phyloP scores from a whole-genome alignment of 352 stramenopile genomes.

The Phytophthora pinifolia region DNA sequence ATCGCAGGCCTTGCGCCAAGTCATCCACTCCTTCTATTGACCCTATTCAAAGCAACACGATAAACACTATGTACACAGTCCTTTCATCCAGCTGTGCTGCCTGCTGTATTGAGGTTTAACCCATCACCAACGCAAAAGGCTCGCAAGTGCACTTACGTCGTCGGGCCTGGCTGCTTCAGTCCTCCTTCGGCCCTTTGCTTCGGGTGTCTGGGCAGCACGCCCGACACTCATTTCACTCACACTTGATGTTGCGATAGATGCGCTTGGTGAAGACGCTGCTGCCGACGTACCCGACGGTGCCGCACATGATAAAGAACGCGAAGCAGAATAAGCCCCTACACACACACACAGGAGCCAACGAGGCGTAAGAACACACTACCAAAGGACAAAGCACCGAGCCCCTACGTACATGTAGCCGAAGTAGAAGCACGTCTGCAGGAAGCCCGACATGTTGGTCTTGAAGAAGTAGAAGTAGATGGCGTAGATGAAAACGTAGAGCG shows the following conservation, averaged over 20 bases:
- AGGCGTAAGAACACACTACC: conserved; percentile 2
- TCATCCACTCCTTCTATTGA: conserved; percentile 42
- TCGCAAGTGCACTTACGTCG: conserved; percentile 19
- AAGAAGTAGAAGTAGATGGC: conserved; percentile 99
- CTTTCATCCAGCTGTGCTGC: conserved; percentile 18
- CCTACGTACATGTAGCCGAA: conserved; percentile 97
- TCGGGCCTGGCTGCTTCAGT: conserved; percentile 10
- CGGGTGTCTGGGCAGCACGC: conserved; percentile 10
- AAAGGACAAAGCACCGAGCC: not conserved
- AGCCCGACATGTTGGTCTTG: conserved; percentile 99
- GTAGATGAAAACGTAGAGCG: conserved; percentile 99
- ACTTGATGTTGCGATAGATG: conserved; percentile 96
- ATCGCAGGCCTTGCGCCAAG: conserved; percentile 50
- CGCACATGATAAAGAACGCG: conserved; percentile 93
- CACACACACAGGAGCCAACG: conserved; percentile 4
- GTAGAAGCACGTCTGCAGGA: conserved; percentile 98
- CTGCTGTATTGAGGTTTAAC: conserved; percentile 19
- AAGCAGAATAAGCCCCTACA: conserved; percentile 91
- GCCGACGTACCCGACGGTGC: conserved; percentile 89
- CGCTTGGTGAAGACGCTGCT: conserved; percentile 93
- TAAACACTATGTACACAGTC: conserved; percentile 19
- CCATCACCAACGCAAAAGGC: conserved; percentile 10
- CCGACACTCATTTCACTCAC: conserved; percentile 74
- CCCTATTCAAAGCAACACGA: conserved; percentile 19
- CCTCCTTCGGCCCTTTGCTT: conserved; percentile 17